Evolutionary conservation across 2,329 filamentous ascomycete genomes (phyloP).

Genomic region (Pseudogymnoascus sp.): DNA sequence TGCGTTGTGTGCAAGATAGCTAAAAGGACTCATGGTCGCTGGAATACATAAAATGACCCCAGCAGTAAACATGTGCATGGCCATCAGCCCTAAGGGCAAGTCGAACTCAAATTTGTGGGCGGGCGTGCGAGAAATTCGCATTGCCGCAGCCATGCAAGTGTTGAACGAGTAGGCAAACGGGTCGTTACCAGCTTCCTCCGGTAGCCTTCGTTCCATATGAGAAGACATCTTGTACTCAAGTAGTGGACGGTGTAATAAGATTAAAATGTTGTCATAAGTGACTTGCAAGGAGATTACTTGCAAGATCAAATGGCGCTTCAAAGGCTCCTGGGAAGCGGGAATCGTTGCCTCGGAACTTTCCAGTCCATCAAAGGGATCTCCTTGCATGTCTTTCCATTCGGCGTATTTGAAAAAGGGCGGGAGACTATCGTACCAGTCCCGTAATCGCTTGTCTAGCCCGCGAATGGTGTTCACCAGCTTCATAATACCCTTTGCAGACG

Average conservation of each 20-base stretch:
- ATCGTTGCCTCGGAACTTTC: not conserved
- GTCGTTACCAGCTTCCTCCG: not conserved
- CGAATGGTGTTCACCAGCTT: constrained; percentile 17
- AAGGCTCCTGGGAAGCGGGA: not conserved
- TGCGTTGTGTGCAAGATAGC: constrained; percentile 24
- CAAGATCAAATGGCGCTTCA: constrained; percentile 11
- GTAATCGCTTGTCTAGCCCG: constrained; percentile 13
- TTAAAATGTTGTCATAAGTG: constrained; percentile 19
- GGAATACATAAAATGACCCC: constrained; percentile 25
- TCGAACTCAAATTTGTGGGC: constrained; percentile 25
- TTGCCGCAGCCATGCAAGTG: constrained; percentile 24
- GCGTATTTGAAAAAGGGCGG: constrained; percentile 13
- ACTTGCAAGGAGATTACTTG: constrained; percentile 19
- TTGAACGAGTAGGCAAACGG: constrained; percentile 15
- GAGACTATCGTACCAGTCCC: constrained; percentile 15
- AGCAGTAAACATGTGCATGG: not conserved
- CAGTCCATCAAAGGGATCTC: not conserved
- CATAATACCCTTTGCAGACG: constrained; percentile 17
- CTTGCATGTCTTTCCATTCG: constrained; percentile 2
- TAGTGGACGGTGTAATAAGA: constrained; percentile 22
- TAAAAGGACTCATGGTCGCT: constrained; percentile 26
- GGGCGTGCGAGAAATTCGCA: constrained; percentile 26
- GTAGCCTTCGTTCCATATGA: constrained; percentile 9
- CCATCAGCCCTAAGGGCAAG: constrained; percentile 4
- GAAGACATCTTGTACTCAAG: constrained; percentile 20